These are phyloP conservation scores for Fusarium sp. DNA, from an alignment of 2,329 filamentous ascomycete genomes.

Conservation along the genomic window DNA sequence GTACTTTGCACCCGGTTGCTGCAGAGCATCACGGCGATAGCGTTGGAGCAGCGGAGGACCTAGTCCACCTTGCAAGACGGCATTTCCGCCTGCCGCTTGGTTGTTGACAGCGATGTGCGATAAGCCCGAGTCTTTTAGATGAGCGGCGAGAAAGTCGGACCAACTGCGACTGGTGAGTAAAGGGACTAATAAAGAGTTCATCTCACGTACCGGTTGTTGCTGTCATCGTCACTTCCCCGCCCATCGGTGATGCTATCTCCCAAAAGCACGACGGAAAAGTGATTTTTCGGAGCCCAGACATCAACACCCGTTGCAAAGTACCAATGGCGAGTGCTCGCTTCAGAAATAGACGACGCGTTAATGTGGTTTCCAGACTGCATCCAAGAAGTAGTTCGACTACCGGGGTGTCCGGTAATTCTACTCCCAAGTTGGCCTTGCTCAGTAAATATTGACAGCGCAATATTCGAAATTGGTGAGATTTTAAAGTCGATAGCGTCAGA, in stretches of 20 bases:
- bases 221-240: constrained; percentile 30
- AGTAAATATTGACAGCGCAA: constrained; percentile 25
- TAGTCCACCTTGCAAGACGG: constrained; percentile 26
- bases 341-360: constrained; percentile 24
- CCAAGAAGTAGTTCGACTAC: constrained; percentile 34
- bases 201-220: constrained; percentile 15
- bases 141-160: constrained; percentile 26
- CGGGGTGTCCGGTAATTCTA: constrained; percentile 31
- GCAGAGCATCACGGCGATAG: constrained; percentile 26
- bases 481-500: constrained; percentile 29
- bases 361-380: constrained; percentile 28
- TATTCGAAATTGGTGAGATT: constrained; percentile 17
- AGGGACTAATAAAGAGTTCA: accelerated
- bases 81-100: constrained; percentile 32
- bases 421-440: constrained; percentile 24
- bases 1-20: constrained; percentile 21
- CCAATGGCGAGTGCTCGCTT: constrained; percentile 29
- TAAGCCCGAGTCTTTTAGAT: constrained; percentile 15
- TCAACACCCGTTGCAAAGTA: constrained; percentile 31
- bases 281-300: constrained; percentile 16
- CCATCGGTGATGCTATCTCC: constrained; percentile 36
- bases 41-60: constrained; percentile 26
- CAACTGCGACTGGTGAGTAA: constrained; percentile 6
- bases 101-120: constrained; percentile 31
- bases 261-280: constrained; percentile 28